phyloP scores from a whole-genome alignment of 179 eudicot species.

The Amaranthus tricolor region DNA sequence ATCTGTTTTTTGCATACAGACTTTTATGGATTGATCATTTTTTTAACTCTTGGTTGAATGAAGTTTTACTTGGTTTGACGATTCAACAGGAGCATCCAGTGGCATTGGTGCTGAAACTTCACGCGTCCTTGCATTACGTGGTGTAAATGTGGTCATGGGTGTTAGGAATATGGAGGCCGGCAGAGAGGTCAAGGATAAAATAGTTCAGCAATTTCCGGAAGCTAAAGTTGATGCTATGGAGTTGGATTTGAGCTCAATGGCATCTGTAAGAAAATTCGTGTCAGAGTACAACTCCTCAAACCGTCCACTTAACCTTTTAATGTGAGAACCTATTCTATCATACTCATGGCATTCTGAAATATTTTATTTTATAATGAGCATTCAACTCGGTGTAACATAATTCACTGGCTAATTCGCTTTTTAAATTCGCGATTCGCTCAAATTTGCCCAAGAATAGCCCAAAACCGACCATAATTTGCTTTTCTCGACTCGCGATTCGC shows the following conservation, averaged over 20 bases:
- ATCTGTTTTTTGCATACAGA: not conserved
- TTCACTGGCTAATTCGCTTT: no score
- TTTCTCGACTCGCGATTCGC: no score
- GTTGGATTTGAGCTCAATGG: conserved; percentile 78
- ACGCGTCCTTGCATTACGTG: conserved; percentile 79
- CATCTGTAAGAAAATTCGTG: conserved; percentile 69
- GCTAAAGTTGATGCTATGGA: conserved; percentile 68
- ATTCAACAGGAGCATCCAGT: conserved; percentile 72
- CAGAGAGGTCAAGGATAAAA: conserved; percentile 54
- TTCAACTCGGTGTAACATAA: not conserved
- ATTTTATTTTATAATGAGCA: not conserved
- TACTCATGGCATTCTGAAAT: not conserved
- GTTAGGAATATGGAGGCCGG: conserved; percentile 72
- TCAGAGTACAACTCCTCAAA: conserved; percentile 55
- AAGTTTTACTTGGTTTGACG: conserved; percentile 12
- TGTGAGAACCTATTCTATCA: conserved; percentile 45
- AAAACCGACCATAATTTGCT: no score
- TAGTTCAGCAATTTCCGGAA: conserved; percentile 57
- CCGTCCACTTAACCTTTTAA: conserved; percentile 79
- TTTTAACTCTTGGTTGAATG: not conserved
- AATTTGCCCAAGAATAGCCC: no score
- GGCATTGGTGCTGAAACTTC: conserved; percentile 96
- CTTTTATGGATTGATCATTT: not conserved
- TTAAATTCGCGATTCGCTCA: no score
- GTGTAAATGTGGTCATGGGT: conserved; percentile 72